Evolutionary conservation across 2,329 filamentous ascomycete species (phyloP).

Genomic region (Chalaropsis ovoidea): DNA sequence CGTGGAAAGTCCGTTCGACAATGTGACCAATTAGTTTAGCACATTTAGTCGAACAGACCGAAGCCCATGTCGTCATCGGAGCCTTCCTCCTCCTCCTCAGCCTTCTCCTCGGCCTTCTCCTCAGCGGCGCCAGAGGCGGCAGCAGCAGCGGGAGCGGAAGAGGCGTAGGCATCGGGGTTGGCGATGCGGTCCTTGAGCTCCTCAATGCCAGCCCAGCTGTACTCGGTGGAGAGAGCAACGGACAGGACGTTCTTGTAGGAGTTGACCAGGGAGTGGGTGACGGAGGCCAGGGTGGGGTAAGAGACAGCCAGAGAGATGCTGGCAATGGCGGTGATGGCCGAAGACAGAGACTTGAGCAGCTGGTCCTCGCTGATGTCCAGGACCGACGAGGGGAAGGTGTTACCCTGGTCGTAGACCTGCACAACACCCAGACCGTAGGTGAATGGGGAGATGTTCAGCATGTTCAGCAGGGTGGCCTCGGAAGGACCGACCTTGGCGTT

Average conservation of each 20-base stretch:
- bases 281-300: conserved; percentile 92
- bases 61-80: conserved; percentile 41
- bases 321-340: conserved; percentile 78
- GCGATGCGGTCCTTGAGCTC: conserved; percentile 99
- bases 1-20: conserved; percentile 72
- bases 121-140: conserved; percentile 43
- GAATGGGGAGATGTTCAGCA: conserved; percentile 99
- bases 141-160: conserved; percentile 62
- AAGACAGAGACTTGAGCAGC: conserved; percentile 72
- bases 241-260: conserved; percentile 93
- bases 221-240: conserved; percentile 80
- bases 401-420: conserved; percentile 96
- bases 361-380: conserved; percentile 93
- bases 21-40: conserved; percentile 39
- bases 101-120: conserved; percentile 50
- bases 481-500: conserved; percentile 93
- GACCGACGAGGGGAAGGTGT: conserved; percentile 75
- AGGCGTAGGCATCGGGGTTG: conserved; percentile 94
- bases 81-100: conserved; percentile 58
- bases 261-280: conserved; percentile 96
- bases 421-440: conserved; percentile 95
- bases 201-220: conserved; percentile 90
- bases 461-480: conserved; percentile 97
- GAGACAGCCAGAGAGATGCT: conserved; percentile 81
- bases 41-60: conserved; percentile 60